Evolutionary conservation across 768 basidiomycete species (phyloP).

Genomic region (Termitomyces sp.): DNA sequence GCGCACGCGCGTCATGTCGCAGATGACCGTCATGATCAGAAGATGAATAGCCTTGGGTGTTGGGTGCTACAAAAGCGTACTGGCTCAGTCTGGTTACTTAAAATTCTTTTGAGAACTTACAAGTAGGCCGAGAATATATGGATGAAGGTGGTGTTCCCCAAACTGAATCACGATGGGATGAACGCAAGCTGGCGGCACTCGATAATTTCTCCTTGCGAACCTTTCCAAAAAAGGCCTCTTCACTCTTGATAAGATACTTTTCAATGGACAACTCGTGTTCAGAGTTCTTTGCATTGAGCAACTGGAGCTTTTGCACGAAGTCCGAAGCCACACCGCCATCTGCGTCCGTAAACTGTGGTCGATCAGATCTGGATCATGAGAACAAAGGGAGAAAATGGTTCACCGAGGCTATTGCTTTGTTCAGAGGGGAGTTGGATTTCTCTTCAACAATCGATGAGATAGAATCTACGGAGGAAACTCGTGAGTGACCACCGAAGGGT

Average conservation of each 20-base stretch:
- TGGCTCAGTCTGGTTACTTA: not conserved
- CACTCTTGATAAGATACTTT: constrained; percentile 85
- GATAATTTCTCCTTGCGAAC: constrained; percentile 86
- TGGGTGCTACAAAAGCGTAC: constrained; percentile 38
- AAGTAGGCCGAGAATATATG: constrained; percentile 69
- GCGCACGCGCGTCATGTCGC: constrained; percentile 45
- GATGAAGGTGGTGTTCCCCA: constrained; percentile 73
- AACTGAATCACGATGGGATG: constrained; percentile 75
- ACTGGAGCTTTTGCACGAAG: constrained; percentile 83
- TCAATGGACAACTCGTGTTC: constrained; percentile 91
- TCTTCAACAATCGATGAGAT: constrained; percentile 91
- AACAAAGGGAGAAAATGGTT: constrained; percentile 18
- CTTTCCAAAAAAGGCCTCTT: constrained; percentile 90
- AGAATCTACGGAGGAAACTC: constrained; percentile 84
- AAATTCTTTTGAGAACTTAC: constrained; percentile 42
- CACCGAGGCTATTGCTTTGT: constrained; percentile 90
- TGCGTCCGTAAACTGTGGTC: constrained; percentile 81
- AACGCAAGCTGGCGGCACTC: constrained; percentile 75
- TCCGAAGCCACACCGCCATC: constrained; percentile 90
- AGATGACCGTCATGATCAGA: constrained; percentile 42
- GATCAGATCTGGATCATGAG: constrained; percentile 8
- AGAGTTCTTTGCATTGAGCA: constrained; percentile 80
- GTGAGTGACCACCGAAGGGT: constrained; percentile 80
- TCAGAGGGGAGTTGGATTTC: constrained; percentile 85
- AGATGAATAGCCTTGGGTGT: constrained; percentile 40